Percentiles rank a stretch among this genome's conserved stretches.
These are phyloP conservation scores for Aspergillus novofumigatus DNA, from an alignment of 2,329 filamentous ascomycete species.

Conservation along the genomic window DNA sequence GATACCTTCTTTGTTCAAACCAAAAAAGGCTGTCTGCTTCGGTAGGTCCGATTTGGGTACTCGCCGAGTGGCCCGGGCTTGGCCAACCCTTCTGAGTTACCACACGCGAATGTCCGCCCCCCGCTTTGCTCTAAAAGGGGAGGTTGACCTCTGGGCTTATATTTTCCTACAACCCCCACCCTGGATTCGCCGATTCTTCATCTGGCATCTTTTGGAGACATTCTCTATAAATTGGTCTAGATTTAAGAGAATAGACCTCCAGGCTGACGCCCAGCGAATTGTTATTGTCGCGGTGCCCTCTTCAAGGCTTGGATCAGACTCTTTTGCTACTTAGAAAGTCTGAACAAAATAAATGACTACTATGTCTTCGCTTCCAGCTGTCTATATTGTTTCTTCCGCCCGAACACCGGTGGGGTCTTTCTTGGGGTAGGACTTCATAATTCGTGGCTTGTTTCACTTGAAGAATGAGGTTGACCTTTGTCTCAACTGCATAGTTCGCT, in stretches of 20 bases:
- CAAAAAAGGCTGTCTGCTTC: neutral
- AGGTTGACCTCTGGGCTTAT: neutral
- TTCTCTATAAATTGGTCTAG: neutral
- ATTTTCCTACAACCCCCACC: neutral
- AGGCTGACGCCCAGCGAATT: neutral
- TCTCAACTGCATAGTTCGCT: conserved; percentile 61
- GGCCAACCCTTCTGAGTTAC: neutral
- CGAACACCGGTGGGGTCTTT: conserved; percentile 93
- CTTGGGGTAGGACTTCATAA: conserved; percentile 64
- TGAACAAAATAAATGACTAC: conserved; percentile 41
- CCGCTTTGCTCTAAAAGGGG: neutral
- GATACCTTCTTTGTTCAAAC: conserved; percentile 14
- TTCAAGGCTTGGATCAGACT: neutral
- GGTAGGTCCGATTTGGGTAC: neutral
- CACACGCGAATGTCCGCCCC: too few species aligned
- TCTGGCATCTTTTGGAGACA: neutral
- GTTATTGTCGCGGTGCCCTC: neutral
- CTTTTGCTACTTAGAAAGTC: neutral
- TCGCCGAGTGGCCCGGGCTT: conserved; percentile 4
- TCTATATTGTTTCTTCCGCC: conserved; percentile 92
- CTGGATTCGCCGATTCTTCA: neutral
- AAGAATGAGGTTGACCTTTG: conserved; percentile 13
- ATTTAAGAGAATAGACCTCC: neutral
- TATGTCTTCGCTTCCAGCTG: conserved; percentile 77
- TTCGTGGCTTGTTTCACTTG: neutral